Evolutionary conservation across 2,329 filamentous ascomycete genomes (phyloP).

Genomic region (Paracoccidioides brasiliensis): DNA sequence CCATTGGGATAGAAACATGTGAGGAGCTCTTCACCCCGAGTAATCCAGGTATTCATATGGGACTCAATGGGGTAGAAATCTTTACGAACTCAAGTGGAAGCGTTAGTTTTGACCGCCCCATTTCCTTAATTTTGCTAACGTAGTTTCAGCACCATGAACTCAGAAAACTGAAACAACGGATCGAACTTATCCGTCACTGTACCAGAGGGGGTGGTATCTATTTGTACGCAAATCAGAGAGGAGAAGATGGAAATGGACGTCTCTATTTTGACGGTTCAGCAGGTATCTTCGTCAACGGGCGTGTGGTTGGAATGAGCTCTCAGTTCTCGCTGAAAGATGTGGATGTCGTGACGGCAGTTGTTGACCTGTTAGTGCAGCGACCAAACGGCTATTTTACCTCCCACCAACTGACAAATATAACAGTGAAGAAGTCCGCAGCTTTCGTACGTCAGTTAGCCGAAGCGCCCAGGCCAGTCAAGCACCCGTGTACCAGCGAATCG

Average conservation of each 20-base stretch:
- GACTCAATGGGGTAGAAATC: slow-evolving; percentile 56
- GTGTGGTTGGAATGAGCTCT: slow-evolving; percentile 16
- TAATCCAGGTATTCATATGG: slow-evolving; percentile 43
- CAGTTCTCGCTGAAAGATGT: slow-evolving; percentile 42
- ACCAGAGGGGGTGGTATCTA: slow-evolving; percentile 30
- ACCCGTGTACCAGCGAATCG: slow-evolving; percentile 18
- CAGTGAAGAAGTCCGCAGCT: slow-evolving; percentile 48
- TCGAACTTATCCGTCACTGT: slow-evolving; percentile 2
- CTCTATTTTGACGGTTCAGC: slow-evolving; percentile 45
- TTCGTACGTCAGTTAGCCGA: slow-evolving; percentile 15
- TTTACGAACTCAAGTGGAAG: slow-evolving; percentile 48
- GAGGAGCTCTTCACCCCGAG: slow-evolving; percentile 50
- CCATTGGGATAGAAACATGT: slow-evolving; percentile 17
- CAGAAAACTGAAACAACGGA: slow-evolving; percentile 49
- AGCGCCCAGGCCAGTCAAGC: slow-evolving; percentile 18
- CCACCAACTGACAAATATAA: neutral
- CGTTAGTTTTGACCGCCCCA: slow-evolving; percentile 3
- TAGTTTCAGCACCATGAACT: slow-evolving; percentile 45
- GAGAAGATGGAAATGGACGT: slow-evolving; percentile 43
- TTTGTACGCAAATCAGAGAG: slow-evolving; percentile 47
- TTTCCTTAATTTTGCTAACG: neutral
- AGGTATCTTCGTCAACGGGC: slow-evolving; percentile 49
- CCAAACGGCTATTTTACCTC: neutral
- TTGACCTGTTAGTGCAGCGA: slow-evolving; percentile 37
- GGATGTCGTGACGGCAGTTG: slow-evolving; percentile 49